A percentile compares a stretch with the other conserved stretches of the same genome.
phyloP scores from a whole-genome alignment of 352 stramenopile species.

The Phytophthora cryptogea region DNA sequence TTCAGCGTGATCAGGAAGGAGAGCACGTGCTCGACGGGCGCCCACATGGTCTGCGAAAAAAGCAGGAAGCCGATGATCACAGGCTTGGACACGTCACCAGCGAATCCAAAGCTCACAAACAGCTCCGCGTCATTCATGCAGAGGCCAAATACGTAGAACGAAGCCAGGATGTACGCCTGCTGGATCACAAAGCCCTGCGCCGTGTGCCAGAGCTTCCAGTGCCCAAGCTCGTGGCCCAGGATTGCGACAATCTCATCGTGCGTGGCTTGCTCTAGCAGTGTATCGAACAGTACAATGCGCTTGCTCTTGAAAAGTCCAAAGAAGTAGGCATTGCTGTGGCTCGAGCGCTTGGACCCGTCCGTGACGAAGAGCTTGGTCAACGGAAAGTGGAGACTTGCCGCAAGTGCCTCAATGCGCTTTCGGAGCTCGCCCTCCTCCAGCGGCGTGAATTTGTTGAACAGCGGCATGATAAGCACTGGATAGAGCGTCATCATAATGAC shows the following conservation, averaged over 20 bases:
- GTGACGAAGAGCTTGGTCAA: conserved; percentile 98
- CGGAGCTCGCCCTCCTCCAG: conserved; percentile 91
- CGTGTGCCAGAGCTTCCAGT: conserved; percentile 97
- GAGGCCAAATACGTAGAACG: conserved; percentile 80
- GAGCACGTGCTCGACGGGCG: conserved; percentile 76
- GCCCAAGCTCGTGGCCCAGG: conserved; percentile 95
- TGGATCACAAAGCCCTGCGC: conserved; percentile 94
- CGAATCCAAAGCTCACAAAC: conserved; percentile 84
- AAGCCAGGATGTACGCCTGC: conserved; percentile 83
- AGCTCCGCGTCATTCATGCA: conserved; percentile 83
- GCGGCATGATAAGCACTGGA: conserved; percentile 95
- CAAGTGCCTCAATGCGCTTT: conserved; percentile 92
- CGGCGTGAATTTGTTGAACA: conserved; percentile 97
- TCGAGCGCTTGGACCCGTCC: conserved; percentile 96
- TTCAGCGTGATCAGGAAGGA: conserved; percentile 80
- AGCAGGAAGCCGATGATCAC: conserved; percentile 86
- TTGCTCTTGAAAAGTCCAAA: conserved; percentile 97
- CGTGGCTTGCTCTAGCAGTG: conserved; percentile 92
- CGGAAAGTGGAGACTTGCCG: conserved; percentile 91
- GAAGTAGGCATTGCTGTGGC: conserved; percentile 91
- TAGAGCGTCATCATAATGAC: conserved; percentile 97
- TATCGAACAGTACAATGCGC: conserved; percentile 97
- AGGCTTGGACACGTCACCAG: conserved; percentile 39
- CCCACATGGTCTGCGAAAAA: conserved; percentile 85
- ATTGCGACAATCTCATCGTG: conserved; percentile 96